Conservation (phyloP, 75 land plant genomes). For the Adiantum capillusveneris region DNA sequence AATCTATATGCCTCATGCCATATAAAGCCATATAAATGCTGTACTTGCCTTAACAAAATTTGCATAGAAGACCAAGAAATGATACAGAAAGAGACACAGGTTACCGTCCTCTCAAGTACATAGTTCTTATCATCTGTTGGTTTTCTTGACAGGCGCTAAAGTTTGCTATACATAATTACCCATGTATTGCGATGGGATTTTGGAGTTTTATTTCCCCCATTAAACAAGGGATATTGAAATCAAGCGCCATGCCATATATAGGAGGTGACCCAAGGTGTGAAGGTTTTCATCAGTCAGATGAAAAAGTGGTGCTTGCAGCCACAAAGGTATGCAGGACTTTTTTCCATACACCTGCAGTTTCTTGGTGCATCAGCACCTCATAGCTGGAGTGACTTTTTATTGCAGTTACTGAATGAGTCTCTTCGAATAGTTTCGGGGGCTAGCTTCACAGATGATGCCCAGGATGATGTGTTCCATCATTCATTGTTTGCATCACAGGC, state of each 20-base stretch:
- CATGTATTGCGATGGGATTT: neutral
- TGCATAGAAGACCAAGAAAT: no score
- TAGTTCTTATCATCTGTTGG: no score
- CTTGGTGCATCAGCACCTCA: neutral
- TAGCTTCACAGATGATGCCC: constrained; percentile 51
- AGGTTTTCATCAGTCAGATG: neutral
- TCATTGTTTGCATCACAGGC: neutral
- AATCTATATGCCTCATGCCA: no score
- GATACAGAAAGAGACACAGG: no score
- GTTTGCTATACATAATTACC: neutral
- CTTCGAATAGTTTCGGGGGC: constrained; percentile 68
- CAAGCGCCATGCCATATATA: neutral
- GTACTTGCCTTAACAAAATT: no score
- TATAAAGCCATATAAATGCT: no score
- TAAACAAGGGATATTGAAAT: neutral
- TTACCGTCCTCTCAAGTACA: no score
- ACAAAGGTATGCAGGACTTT: neutral
- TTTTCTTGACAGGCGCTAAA: neutral
- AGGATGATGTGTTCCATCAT: constrained; percentile 20
- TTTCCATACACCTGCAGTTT: neutral
- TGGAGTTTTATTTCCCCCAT: neutral
- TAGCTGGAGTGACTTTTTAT: neutral
- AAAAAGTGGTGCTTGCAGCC: neutral
- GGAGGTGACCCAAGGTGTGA: neutral
- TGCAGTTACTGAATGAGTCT: constrained; percentile 65